phyloP scores from a whole-genome alignment of 257 asterid species.

The Capsicum rhomboideum region DNA sequence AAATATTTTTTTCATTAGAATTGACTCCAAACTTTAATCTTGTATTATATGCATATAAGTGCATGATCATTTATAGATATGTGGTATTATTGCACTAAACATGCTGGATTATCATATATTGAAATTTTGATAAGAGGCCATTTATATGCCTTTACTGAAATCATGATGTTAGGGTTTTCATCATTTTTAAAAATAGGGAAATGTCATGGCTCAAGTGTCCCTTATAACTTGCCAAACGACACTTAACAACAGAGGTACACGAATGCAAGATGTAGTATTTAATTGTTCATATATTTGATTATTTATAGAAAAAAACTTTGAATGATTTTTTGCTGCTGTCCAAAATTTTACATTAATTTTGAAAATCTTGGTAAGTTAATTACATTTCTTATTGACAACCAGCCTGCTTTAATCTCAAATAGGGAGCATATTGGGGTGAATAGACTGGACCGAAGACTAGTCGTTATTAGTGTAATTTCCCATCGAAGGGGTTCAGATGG shows the following conservation, averaged over 20 bases:
- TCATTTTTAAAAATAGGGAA: neutral
- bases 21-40: neutral
- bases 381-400: neutral
- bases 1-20: neutral
- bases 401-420: neutral
- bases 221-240: neutral
- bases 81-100: neutral
- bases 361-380: neutral
- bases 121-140: neutral
- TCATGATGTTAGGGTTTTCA: neutral
- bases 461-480: too few relatives aligned
- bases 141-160: neutral
- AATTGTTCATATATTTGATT: neutral
- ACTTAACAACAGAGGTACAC: neutral
- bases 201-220: neutral
- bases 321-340: neutral
- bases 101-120: neutral
- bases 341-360: neutral
- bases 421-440: neutral
- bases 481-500: too few relatives aligned
- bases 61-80: neutral
- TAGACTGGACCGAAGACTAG: neutral
- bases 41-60: neutral
- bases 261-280: neutral
- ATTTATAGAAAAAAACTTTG: neutral